Base-by-base conservation (phyloP, 108 stramenopile genomes). In the Skeletonema costatum region DNA sequence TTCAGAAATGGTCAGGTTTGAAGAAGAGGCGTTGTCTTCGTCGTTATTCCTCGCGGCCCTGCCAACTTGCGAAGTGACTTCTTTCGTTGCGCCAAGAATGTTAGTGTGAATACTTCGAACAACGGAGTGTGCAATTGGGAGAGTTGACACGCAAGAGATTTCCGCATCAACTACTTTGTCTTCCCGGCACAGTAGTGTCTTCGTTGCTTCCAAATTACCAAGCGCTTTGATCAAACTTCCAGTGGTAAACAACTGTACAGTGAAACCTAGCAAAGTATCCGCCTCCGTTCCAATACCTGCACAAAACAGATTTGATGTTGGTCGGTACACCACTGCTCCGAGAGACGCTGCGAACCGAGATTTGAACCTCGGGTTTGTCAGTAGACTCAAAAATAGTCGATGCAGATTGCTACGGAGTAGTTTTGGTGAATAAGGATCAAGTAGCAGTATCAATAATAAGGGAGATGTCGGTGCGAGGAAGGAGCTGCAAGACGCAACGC, bases 241-340 rank as follows among this genome's bases (percentile, higher is more conserved):
- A 12, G 92, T 92, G 4, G 96, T 97, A 71, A 97, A 94, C 60
- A 97, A 87, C 82, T 97, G 96, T 19, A 96, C 95, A 11, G 92
- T 93, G 79, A 96, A 96, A 74, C 89, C 87, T 32, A 96, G 70
- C 32, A 90, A 86, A 36, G 95, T 90, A 68, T 96, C 95, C 3
- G 89, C 79, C 64, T 96, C 95, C 7, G 95, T 94, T 14, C 96
- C 96, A 25, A 96, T 91, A 2, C 96, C 93, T 14, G 96, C 96
- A 75, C 93, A 94, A 75, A 93, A 96, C 36, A 94, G 58, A 8
- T 92, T 93, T 9, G 90, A 87, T 44, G 93, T 80, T 1, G 93
- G 90, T 39, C 93, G 88, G 66, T 94, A 93, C 11, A 88, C 89
- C n/a, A 96, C 86, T 3, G 78, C 80, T n/a, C 93, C 96, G 44